Conservation (phyloP, 768 basidiomycete genomes). For the Hortiboletus campestris region DNA sequence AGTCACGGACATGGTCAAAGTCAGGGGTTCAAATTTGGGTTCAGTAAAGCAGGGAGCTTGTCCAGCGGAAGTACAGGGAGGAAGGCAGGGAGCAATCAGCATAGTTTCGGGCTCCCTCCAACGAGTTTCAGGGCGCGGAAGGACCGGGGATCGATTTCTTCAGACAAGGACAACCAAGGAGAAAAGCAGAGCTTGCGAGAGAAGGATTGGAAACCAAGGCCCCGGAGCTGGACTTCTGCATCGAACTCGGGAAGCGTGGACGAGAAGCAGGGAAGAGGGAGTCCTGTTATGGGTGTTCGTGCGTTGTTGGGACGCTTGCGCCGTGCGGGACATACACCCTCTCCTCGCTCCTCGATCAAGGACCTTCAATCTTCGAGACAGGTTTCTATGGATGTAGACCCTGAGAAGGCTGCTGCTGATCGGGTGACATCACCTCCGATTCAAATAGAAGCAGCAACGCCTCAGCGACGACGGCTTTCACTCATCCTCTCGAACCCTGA, state of each 20-base stretch:
- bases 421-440: slow-evolving; percentile 16
- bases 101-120: slow-evolving; percentile 25
- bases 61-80: slow-evolving; percentile 21
- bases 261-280: slow-evolving; percentile 23
- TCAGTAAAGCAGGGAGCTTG: slow-evolving; percentile 14
- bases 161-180: slow-evolving; percentile 18
- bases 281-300: slow-evolving; percentile 26
- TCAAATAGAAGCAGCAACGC: slow-evolving; percentile 14
- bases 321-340: slow-evolving; percentile 25
- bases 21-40: slow-evolving; percentile 19
- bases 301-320: slow-evolving; percentile 28
- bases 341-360: slow-evolving; percentile 25
- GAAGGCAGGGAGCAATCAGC: slow-evolving; percentile 6
- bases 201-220: slow-evolving; percentile 12
- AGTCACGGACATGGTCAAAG: slow-evolving; percentile 16
- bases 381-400: slow-evolving; percentile 10
- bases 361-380: slow-evolving; percentile 19
- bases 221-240: slow-evolving; percentile 13
- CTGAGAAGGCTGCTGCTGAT: slow-evolving; percentile 9
- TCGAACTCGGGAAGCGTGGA: slow-evolving; percentile 20
- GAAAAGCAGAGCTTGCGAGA: slow-evolving; percentile 13
- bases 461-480: slow-evolving; percentile 22
- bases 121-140: slow-evolving; percentile 29
- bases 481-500: slow-evolving; percentile 35
- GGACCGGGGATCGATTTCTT: slow-evolving; percentile 15